Evolutionary conservation across 2,329 filamentous ascomycete genomes (phyloP).

Genomic region (Exserohilum turcica): DNA sequence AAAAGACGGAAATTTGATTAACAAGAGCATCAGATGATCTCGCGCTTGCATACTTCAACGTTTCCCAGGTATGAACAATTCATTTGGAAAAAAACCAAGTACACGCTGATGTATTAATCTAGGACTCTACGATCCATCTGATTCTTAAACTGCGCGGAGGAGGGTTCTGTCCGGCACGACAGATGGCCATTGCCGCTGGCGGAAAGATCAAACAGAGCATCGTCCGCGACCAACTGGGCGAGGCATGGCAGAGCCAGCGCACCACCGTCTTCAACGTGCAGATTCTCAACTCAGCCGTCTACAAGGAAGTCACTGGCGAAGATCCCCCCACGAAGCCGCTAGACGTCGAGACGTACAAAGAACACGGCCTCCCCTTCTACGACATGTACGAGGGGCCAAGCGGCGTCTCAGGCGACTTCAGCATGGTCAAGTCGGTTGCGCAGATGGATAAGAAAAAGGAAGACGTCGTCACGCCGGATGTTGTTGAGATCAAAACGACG

Average conservation of each 20-base stretch:
- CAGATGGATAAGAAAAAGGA: conserved; percentile 22
- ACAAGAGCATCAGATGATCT: neutral
- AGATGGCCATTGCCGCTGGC: conserved; percentile 49
- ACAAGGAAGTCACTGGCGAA: conserved; percentile 46
- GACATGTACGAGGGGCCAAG: conserved; percentile 37
- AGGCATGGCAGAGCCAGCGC: conserved; percentile 5
- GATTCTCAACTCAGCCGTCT: conserved; percentile 47
- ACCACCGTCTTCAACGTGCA: conserved; percentile 49
- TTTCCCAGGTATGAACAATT: neutral
- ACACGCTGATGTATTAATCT: conserved; percentile 78
- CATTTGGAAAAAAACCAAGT: neutral
- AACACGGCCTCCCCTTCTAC: conserved; percentile 48
- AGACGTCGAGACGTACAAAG: conserved; percentile 41
- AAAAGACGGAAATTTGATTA: conserved; percentile 56
- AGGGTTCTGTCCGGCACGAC: conserved; percentile 3
- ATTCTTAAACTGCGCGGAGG: conserved; percentile 70
- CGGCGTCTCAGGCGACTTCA: conserved; percentile 35
- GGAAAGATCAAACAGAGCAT: conserved; percentile 52
- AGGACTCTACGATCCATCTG: conserved; percentile 70
- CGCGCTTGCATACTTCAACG: neutral
- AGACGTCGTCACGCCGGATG: neutral
- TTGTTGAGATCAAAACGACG: neutral
- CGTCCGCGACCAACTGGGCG: conserved; percentile 30
- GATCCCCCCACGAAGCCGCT: conserved; percentile 45
- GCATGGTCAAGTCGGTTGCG: conserved; percentile 32